Conservation (phyloP, 2,329 filamentous ascomycete species). For the Capronia coronata region DNA sequence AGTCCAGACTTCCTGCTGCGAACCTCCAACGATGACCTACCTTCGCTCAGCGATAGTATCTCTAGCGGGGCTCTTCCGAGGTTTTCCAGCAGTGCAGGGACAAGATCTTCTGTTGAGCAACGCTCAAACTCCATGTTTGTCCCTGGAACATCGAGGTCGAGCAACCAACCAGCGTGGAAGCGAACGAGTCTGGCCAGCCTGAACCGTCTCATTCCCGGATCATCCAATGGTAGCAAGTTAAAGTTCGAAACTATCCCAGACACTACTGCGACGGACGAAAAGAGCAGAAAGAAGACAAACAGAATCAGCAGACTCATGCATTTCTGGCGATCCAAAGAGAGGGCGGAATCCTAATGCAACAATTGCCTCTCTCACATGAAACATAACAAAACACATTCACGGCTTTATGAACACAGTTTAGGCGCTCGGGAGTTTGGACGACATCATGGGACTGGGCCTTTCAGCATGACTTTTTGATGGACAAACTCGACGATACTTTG, state of each 20-base stretch:
- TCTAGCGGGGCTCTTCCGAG: conserved; percentile 42
- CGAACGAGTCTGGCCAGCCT: conserved; percentile 45
- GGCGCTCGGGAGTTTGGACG: conserved; percentile 17
- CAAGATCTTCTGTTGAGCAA: conserved; percentile 37
- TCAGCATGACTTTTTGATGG: conserved; percentile 10
- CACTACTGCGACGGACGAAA: conserved; percentile 35
- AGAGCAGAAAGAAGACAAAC: conserved; percentile 39
- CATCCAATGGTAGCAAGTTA: conserved; percentile 36
- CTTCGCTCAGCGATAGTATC: conserved; percentile 45
- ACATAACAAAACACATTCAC: conserved; percentile 7
- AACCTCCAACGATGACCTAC: conserved; percentile 44
- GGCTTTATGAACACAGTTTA: conserved; percentile 21
- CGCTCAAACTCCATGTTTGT: conserved; percentile 42
- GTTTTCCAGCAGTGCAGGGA: conserved; percentile 40
- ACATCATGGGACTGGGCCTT: conserved; percentile 10
- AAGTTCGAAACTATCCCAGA: conserved; percentile 33
- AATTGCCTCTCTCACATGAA: too few relatives aligned
- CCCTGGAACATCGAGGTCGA: conserved; percentile 36
- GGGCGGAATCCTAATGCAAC: conserved; percentile 31
- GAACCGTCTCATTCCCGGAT: conserved; percentile 41
- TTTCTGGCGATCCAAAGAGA: conserved; percentile 46
- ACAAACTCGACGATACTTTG: conserved; percentile 16
- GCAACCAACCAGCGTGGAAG: conserved; percentile 35
- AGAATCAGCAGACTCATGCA: conserved; percentile 45
- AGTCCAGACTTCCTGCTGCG: conserved; percentile 35